Evolutionary conservation across 1,284 basidiomycete genomes (phyloP), one percentile per base, ranked within the genome.

Genomic region (Boletus smithii): DNA sequence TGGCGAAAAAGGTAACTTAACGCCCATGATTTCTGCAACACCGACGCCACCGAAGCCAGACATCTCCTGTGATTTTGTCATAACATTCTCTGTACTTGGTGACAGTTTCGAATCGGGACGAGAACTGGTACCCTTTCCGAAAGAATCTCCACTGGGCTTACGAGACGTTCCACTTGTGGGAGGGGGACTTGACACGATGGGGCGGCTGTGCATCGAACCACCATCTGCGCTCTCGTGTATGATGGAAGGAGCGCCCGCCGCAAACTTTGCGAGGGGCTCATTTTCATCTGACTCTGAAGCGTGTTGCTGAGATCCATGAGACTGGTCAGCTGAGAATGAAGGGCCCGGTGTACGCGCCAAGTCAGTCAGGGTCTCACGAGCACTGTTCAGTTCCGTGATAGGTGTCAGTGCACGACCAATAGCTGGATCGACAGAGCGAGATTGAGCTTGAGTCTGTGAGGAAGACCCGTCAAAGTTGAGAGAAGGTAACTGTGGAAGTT

Each of bases 401-500:
- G 75, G 75, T 6, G 76, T 73, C 23, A 80, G 60, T 7, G 65
- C 32, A 43, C 64, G 67, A 27, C 58, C 46, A 16, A 46, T 13
- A 18, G 33, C 39, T 8, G 32, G 35, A 31, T 64, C 61, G 8
- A 37, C 20, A 5, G 49, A 27, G 41, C 47, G 66, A 39, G 53
- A 55, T 38, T 46, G 63, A 13, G 46, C 18, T 38, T 53, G 57
- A 17, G 40, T 37, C 42, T 62, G 57, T 32, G 59, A 16, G 7
- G 56, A 38, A 38, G 49, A 36, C 16, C 39, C 27, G 54, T 69
- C 69, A 47, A 80, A 76, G 53, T 54, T 69, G 27, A 81, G 61
- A 16, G 76, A 72, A 10, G 79, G 79, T 26, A 81, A 60, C 45
- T 76, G 75, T 7, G 72, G 71, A 30, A 50, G 50, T 18, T 46